Percentiles rank a stretch among this genome's conserved stretches.
Conservation (phyloP, 208 protist species). For the Leishmania arabica region DNA sequence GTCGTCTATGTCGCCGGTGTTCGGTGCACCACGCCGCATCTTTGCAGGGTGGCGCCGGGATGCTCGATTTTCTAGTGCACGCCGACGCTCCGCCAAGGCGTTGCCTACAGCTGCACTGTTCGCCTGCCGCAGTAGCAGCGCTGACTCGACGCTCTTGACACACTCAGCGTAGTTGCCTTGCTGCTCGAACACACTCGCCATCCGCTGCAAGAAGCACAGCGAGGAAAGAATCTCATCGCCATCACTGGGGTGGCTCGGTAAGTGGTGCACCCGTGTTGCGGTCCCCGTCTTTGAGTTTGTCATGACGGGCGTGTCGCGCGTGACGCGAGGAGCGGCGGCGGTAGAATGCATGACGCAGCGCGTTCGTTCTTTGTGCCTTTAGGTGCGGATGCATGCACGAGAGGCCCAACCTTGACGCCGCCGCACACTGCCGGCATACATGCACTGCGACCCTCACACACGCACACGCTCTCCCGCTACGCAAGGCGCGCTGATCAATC, state of each 20-base stretch:
- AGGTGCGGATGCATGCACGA: background rate
- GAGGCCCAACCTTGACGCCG: background rate
- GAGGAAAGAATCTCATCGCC: conserved; percentile 30
- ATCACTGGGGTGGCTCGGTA: background rate
- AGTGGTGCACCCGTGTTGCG: background rate
- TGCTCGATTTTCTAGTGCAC: background rate
- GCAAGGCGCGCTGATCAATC: too few relatives aligned
- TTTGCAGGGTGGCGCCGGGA: background rate
- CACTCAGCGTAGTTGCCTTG: conserved; percentile 78
- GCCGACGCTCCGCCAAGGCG: conserved; percentile 17
- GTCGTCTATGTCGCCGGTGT: background rate
- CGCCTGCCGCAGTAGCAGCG: conserved; percentile 60
- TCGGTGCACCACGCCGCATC: background rate
- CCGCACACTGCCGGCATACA: background rate
- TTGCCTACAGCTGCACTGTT: conserved; percentile 30
- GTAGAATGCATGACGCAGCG: conserved; percentile 9
- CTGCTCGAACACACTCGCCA: conserved; percentile 57
- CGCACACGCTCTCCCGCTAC: background rate
- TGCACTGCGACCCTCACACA: conserved; percentile 3
- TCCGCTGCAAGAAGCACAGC: conserved; percentile 64
- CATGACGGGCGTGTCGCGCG: background rate
- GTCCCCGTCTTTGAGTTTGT: conserved; percentile 14
- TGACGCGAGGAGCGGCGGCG: background rate
- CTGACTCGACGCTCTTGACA: conserved; percentile 75
- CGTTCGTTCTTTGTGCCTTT: background rate